Base-by-base conservation (phyloP, 805 yeast species). In the Candida caryicola region DNA sequence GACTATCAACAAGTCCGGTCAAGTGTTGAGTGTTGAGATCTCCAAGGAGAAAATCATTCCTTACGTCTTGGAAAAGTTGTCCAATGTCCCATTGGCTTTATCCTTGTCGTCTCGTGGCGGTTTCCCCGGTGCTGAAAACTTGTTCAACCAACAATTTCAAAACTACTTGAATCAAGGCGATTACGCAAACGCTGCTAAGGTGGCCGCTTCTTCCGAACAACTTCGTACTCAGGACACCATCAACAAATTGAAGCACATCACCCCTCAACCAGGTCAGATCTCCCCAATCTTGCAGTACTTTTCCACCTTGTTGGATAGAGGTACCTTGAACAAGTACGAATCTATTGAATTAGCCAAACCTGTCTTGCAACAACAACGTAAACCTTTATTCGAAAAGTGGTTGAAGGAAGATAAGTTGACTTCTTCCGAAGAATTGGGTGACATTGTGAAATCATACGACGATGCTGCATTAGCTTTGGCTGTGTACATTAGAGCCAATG, bases 341-440 rank as follows among this genome's bases (percentile, higher is more conserved):
- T 84, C 96, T 23, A 76, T 93, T 46, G 99, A 93, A 66, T 80
- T 93, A 52, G 97, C 96, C 16, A 83, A 82, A 59, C 98, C 99
- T 7, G 95, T 93, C 4, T 74, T 93, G 58, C 96, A 88, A 67
- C 97, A 90, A 70, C 95, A 88, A 62, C 85, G 96, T 60, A 84
- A 86, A 57, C 95, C 87, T 47, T 72, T 95, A 47, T 82, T 93
- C 49, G 99, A 93, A 66, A 93, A 91, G 69, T 93, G 97, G 90
- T 77, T 93, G 62, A 85, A 83, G 61, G 98, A 93, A 64, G 95
- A 89, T 60, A 93, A 93, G 65, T 77, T 93, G 50, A 90, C 91
- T 45, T 81, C 85, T 36, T 86, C 96, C n/a, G 99, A 93, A 69
- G 97, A 90, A 65, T 76, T 93, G 49, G 99, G 99, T 70, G 99